Percentiles rank a stretch among this genome's conserved stretches.
Evolutionary conservation across 2,329 filamentous ascomycete species (phyloP).

Genomic region (Escovopsis sp.): DNA sequence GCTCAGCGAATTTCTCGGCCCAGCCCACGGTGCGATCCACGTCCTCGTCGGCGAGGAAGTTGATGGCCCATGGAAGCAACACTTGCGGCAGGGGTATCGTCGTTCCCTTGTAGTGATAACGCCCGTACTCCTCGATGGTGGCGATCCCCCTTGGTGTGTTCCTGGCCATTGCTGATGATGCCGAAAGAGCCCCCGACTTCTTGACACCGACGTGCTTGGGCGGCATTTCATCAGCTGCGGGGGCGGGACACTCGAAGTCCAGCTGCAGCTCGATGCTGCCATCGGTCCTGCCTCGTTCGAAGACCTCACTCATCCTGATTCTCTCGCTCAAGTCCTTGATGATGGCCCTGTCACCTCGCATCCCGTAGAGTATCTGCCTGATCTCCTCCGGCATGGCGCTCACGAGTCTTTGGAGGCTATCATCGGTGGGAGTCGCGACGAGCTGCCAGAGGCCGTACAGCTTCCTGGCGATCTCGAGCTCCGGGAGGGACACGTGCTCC

Average conservation of each 20-base stretch:
- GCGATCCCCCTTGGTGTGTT: neutral
- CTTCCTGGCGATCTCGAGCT: conserved; percentile 1
- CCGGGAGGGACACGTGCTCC: neutral
- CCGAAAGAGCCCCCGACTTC: neutral
- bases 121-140: conserved; percentile 3
- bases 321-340: neutral
- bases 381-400: neutral
- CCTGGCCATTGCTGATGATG: neutral
- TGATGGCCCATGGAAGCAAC: conserved; percentile 18
- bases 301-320: neutral
- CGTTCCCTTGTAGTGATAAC: conserved; percentile 19
- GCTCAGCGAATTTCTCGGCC: conserved; percentile 20
- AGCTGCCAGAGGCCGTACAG: conserved; percentile 1
- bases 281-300: neutral
- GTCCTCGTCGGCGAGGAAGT: conserved; percentile 37
- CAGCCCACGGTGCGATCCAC: conserved; percentile 26
- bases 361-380: neutral
- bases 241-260: neutral
- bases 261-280: conserved; percentile 5
- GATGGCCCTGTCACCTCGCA: neutral
- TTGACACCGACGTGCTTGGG: neutral
- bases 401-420: neutral
- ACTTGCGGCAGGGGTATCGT: conserved; percentile 19
- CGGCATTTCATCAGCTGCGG: neutral
- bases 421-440: neutral